These are phyloP conservation scores for Talaromyces wortmannii DNA, from an alignment of 495 filamentous ascomycete species.

Conservation along the genomic window DNA sequence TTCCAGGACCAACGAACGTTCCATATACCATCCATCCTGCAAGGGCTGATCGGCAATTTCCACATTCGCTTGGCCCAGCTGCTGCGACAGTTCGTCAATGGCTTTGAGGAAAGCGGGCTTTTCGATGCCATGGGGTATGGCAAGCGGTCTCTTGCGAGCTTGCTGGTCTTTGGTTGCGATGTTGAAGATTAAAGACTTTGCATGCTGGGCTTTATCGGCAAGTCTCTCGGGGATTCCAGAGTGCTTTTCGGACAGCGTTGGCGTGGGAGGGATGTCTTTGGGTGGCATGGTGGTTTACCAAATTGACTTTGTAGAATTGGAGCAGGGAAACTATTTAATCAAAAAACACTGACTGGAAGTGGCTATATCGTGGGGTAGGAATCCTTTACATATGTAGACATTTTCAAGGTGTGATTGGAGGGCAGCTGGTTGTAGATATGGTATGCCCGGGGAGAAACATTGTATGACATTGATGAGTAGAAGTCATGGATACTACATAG, in stretches of 20 bases:
- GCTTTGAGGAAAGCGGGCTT: background rate
- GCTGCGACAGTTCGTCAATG: background rate
- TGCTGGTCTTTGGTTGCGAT: background rate
- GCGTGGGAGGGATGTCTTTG: background rate
- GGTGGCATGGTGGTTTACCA: background rate
- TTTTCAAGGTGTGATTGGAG: too few relatives aligned
- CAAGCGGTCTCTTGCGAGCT: background rate
- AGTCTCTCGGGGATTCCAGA: background rate
- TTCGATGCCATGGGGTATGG: background rate
- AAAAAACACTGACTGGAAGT: too few relatives aligned
- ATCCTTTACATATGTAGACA: too few relatives aligned
- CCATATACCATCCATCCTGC: conserved; percentile 1
- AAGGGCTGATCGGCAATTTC: background rate
- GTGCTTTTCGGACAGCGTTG: background rate
- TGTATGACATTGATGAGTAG: too few relatives aligned
- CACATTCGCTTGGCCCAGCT: background rate
- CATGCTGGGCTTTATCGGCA: background rate
- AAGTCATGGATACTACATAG: too few relatives aligned
- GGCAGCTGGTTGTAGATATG: background rate
- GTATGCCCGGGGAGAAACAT: background rate
- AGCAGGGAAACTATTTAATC: too few relatives aligned
- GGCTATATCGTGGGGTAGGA: too few relatives aligned
- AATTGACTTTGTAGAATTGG: too few relatives aligned
- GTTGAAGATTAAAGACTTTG: background rate
- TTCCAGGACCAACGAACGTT: background rate